Percentiles rank a stretch among this genome's conserved stretches.
Evolutionary conservation across 805 yeast species (phyloP).

Genomic region (Wickerhamiella sorbophila): DNA sequence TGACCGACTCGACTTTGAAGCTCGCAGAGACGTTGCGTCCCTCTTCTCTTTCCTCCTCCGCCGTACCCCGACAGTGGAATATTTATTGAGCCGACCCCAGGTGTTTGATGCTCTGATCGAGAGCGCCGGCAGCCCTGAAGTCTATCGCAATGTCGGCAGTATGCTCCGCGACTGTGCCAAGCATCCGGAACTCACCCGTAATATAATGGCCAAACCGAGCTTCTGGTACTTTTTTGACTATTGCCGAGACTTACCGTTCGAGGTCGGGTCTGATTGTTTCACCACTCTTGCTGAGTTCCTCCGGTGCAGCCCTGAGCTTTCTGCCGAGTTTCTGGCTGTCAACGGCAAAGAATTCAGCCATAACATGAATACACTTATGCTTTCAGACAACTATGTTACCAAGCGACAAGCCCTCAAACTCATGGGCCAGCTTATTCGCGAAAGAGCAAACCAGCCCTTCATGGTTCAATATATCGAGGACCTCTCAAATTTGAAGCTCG

Average conservation of each 20-base stretch:
- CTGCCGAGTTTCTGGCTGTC: slow-evolving; percentile 49
- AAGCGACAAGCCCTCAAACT: slow-evolving; percentile 76
- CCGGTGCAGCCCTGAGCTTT: slow-evolving; percentile 52
- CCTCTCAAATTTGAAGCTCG: slow-evolving; percentile 67
- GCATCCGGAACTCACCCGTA: slow-evolving; percentile 52
- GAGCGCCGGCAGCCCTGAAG: slow-evolving; percentile 62
- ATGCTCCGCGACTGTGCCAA: slow-evolving; percentile 77
- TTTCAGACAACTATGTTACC: slow-evolving; percentile 74
- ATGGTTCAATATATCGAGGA: slow-evolving; percentile 68
- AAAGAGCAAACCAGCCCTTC: slow-evolving; percentile 53
- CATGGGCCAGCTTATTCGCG: slow-evolving; percentile 54
- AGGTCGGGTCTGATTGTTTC: slow-evolving; percentile 81
- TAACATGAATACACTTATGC: slow-evolving; percentile 53
- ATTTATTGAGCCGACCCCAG: slow-evolving; percentile 52
- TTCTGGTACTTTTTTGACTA: slow-evolving; percentile 78
- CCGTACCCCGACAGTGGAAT: slow-evolving; percentile 82
- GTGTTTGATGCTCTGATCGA: slow-evolving; percentile 46
- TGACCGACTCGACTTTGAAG: slow-evolving; percentile 68
- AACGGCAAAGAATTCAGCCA: slow-evolving; percentile 46
- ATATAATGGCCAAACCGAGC: slow-evolving; percentile 41
- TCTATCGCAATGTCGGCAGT: slow-evolving; percentile 58
- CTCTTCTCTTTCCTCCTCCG: slow-evolving; percentile 65
- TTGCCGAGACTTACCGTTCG: slow-evolving; percentile 65
- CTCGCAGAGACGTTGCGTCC: slow-evolving; percentile 66
- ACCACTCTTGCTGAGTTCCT: slow-evolving; percentile 59